Base-by-base conservation (phyloP, 352 stramenopile species). In the Pythium dissimile region DNA sequence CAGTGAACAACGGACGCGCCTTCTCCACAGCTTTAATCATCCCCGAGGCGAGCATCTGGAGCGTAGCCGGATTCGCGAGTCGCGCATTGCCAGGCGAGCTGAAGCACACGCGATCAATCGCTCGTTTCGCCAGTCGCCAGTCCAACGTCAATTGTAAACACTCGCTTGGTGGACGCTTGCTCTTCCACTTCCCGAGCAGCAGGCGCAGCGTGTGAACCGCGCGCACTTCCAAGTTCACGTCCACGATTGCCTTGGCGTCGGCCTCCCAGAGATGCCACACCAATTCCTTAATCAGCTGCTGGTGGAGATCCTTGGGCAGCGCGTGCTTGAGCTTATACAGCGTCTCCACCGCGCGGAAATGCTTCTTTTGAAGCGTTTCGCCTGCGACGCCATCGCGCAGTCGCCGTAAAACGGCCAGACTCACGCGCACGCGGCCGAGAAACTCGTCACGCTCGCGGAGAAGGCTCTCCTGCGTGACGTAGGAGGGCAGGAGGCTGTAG, bases 261-360 rank as follows among this genome's bases (percentile, higher is more conserved):
- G 58, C 43, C 23, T 75, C 66, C 72, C 77, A 87, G 27, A 86
- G 35, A 43, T 84, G 62, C n/a, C 55, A 56, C 28, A 82, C 62
- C 20, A 91, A 59, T 41, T 58, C 59, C 6, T 74, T 51, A 39
- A 88, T 80, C 15, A 91, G 60, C 38, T 76, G 35, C 12, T 49
- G 20, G 23, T 86, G 77, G 35, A 88, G 35, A 20, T 52, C 2
- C 30, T 59, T 47, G 2, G 77, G 71, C 45, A 91, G 57, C 48
- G 64, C 64, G 51, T 89, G 74, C 54, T 91, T 91, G 50, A 89
- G 66, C 39, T 78, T 75, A 66, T 79, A 83, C 18, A 84, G 65
- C 41, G 69, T 89, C 32, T 83, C 68, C 2, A 91, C 24, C 21
- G 54, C 65, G 44, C 77, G 79, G 41, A 89, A 87, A 47, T 91